Evolutionary conservation across 2,329 filamentous ascomycete genomes (phyloP), one percentile per base, ranked within the genome.

Genomic region (Ophiosphaerella herpotricha): DNA sequence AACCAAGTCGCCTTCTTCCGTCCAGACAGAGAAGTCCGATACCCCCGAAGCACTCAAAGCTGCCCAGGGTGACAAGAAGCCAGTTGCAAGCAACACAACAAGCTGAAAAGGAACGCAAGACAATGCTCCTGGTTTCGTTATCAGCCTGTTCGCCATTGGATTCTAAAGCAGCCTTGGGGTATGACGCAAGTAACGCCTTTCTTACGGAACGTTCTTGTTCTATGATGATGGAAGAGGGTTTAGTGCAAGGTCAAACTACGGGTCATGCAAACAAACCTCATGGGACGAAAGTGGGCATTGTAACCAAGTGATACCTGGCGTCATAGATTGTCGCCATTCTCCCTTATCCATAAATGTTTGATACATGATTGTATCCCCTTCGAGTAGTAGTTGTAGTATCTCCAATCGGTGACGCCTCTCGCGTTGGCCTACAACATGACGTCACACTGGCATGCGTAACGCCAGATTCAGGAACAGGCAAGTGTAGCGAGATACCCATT

Each of bases 261-360:
- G 57, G 52, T 59, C 55, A 60, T 55, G 58, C 55, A 57, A 58
- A 51, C 52, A 48, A 54, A 52, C 43, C 46, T 50, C 53, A 59
- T 44, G 54, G 56, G 54, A 46, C 49, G 59, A 58, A 55, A 55
- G 55, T 48, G 51, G 46, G 48, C 58, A 58, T 50, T 51, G 56
- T 67, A 57, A 70, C 64, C 61, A 68, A 66, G 63, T 70, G 69
- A 72, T 72, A 72, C 69, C 69, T 72, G 66, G 64, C 66, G 67
- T 64, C 58, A 52, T 60, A 55, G 40, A 52, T 54, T 50, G 60
- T 63, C 65, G 65, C 64, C 69, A 59, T 61, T 55, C 54, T 51
- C 58, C 38, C 49, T 49, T 50, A 38, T 50, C 39, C 53, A 32
- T 31, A 42, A 13, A 18, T 18, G 11, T 21, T 11, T 23, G 18